Evolutionary conservation across 768 basidiomycete species (phyloP), one percentile per base, ranked within the genome.

Genomic region (Mrakia gelida): DNA sequence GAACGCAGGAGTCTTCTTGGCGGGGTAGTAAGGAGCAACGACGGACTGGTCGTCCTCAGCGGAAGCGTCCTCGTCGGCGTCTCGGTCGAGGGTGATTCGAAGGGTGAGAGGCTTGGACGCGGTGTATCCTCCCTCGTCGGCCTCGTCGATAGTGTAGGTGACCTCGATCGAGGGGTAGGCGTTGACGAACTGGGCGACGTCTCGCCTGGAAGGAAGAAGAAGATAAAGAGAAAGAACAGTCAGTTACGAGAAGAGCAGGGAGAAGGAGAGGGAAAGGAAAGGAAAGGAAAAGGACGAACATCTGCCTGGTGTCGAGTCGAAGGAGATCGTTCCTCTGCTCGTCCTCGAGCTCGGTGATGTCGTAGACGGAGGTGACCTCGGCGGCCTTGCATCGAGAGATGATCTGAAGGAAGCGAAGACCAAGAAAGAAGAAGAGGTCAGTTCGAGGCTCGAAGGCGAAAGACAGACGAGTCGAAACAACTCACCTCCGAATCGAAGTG

Each of bases 261-360:
- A 23, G 34, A 63, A 16, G 41, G 28, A 18, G 30, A 15, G 30
- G 7, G 52, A 23, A n/a, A 56, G 5, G 41, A n/a, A 18, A 30
- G 18, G 61, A 71, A 4, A 71, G 3, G 32, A 32, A 28, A n/a
- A 23, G 9, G 8, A 87, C 93, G 80, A 84, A 94, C 94, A 98
- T 93, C 84, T 97, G 92, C 56, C 88, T 86, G 1, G 90, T 87
- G 75, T 91, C 89, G 93, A 99, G 94, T 82, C 91, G 90, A 41
- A 98, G 85, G 32, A 98, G 85, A 75, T 90, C 86, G 76, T 89
- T 92, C 52, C 97, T 89, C 82, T 92, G 88, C 78, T 92, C 91
- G 81, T 98, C 96, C 82, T 98, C 97, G 90, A 98, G 90, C 84
- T 98, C 97, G 93, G 98, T 97, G 80, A 98, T 88, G 83, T 98